phyloP scores from a whole-genome alignment of 1,284 basidiomycete species.

The Lentinula novae-zelandiae region DNA sequence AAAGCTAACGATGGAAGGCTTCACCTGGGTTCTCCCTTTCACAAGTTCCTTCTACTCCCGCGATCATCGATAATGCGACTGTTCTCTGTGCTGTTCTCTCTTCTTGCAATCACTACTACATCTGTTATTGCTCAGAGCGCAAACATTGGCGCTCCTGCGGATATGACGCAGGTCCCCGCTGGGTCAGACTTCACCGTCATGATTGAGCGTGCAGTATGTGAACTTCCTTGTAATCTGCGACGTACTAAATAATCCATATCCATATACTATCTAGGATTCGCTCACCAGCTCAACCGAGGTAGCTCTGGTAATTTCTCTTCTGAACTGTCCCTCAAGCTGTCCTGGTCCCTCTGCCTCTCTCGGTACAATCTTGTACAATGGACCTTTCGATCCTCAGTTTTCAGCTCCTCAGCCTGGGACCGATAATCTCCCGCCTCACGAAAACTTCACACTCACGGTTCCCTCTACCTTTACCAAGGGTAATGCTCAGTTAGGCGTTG shows the following conservation, averaged over 20 bases:
- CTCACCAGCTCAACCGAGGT: conserved; percentile 9
- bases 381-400: conserved; percentile 37
- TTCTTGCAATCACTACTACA: conserved; percentile 14
- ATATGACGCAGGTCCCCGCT: conserved; percentile 9
- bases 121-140: conserved; percentile 13
- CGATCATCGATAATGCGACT: background rate
- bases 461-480: conserved; percentile 29
- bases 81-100: conserved; percentile 12
- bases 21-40: too few species aligned
- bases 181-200: conserved; percentile 14
- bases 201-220: conserved; percentile 16
- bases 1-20: too few species aligned
- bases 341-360: conserved; percentile 28
- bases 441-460: conserved; percentile 50
- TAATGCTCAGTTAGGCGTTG: conserved; percentile 35
- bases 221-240: too few species aligned
- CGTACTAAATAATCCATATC: background rate
- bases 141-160: conserved; percentile 14
- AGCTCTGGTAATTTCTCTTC: conserved; percentile 8
- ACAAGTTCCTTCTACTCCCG: background rate
- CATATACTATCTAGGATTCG: conserved; percentile 1
- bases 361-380: conserved; percentile 42
- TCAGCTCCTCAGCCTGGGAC: conserved; percentile 13
- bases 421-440: conserved; percentile 32
- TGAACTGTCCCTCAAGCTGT: conserved; percentile 18